A percentile compares a stretch with the other conserved stretches of the same genome.
Conservation (phyloP, 1,284 basidiomycete genomes). For the Mycocalia duriaeana region DNA sequence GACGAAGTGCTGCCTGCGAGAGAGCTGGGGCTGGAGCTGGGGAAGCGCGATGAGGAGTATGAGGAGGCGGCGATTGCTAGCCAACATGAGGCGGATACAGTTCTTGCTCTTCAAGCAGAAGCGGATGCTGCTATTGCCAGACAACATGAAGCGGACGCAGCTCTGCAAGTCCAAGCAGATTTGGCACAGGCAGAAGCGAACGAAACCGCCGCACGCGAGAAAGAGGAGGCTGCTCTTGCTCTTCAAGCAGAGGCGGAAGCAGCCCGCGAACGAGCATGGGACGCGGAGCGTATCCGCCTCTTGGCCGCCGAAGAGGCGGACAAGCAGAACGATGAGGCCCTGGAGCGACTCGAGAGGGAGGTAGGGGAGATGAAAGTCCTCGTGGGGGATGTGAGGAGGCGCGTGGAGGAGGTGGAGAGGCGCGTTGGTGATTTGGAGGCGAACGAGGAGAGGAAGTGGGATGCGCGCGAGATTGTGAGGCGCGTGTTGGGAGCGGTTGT, state of each 20-base stretch:
- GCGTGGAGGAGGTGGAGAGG: constrained; percentile 12
- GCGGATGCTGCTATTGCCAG: too few relatives aligned
- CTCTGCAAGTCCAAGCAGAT: background rate
- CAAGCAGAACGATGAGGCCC: too few relatives aligned
- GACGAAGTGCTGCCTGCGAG: background rate
- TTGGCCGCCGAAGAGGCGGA: background rate
- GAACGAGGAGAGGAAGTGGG: background rate
- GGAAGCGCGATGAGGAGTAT: background rate
- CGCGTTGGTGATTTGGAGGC: constrained; percentile 11
- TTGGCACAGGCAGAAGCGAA: background rate
- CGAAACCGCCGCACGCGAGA: too few relatives aligned
- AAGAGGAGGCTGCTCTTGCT: too few relatives aligned
- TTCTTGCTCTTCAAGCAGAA: background rate
- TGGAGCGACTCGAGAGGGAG: too few relatives aligned
- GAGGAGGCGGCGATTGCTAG: too few relatives aligned
- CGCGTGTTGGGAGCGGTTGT: background rate
- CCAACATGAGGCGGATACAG: background rate
- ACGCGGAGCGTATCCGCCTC: background rate
- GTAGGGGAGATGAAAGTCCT: constrained; percentile 1
- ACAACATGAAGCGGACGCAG: background rate
- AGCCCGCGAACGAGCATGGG: background rate
- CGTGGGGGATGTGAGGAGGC: constrained; percentile 3
- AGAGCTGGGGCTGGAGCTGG: background rate
- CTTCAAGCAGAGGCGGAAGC: background rate
- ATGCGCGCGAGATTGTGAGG: background rate